A percentile compares a stretch with the other conserved stretches of the same genome.
phyloP scores from a whole-genome alignment of 345 rosid species.

The Salix brachista region DNA sequence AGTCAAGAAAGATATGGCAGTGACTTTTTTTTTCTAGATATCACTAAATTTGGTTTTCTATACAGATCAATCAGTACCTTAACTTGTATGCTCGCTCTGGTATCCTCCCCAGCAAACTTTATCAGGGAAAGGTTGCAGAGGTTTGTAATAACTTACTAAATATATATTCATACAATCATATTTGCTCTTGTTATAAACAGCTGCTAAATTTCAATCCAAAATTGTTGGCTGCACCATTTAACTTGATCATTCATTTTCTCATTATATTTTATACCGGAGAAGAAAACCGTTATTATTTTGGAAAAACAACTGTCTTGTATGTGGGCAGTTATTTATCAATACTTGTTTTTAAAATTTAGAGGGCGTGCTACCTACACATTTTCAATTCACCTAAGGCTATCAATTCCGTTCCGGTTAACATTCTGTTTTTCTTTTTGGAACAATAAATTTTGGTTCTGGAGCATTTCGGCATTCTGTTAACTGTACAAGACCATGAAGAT shows the following conservation, averaged over 20 bases:
- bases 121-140: constrained; percentile 65
- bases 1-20: not conserved
- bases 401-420: too few relatives aligned
- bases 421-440: too few relatives aligned
- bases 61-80: constrained; percentile 77
- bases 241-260: not conserved
- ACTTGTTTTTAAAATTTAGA: too few relatives aligned
- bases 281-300: not conserved
- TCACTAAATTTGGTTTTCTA: constrained; percentile 17
- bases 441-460: too few relatives aligned
- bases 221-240: not conserved
- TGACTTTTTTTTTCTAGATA: not conserved
- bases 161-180: not conserved
- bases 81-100: constrained; percentile 61
- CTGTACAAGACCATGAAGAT: too few relatives aligned
- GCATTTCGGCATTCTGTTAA: too few relatives aligned
- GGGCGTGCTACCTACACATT: not conserved
- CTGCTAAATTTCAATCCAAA: not conserved
- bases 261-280: too few relatives aligned
- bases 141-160: constrained; percentile 41
- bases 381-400: not conserved
- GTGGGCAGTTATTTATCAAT: too few relatives aligned
- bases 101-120: constrained; percentile 67
- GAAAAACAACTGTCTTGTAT: too few relatives aligned
- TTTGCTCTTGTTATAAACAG: too few relatives aligned